A percentile compares a stretch with the other conserved stretches of the same genome.
Evolutionary conservation across 23 red algal genomes (phyloP).

Genomic region (Porphyridium purpureum): DNA sequence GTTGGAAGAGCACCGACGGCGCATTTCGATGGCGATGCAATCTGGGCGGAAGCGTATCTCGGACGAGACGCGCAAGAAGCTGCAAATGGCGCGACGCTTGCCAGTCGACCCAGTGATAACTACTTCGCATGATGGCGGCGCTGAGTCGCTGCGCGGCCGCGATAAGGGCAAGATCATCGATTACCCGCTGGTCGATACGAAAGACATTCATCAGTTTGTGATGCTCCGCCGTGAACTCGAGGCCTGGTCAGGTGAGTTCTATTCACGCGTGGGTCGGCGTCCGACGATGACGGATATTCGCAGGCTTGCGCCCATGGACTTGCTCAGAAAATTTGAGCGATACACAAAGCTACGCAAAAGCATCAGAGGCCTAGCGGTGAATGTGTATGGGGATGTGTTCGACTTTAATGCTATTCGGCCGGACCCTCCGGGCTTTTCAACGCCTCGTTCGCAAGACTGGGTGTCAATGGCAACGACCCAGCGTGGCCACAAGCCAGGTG

Average conservation of each 20-base stretch:
- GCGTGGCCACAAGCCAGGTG: no score
- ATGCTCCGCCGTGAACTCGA: slow-evolving; percentile 57
- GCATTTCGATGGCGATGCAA: slow-evolving; percentile 17
- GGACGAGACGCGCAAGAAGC: slow-evolving; percentile 13
- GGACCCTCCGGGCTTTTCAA: no score
- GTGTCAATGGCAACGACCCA: no score
- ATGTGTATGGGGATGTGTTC: slow-evolving; percentile 67
- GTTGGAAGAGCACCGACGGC: slow-evolving; percentile 18
- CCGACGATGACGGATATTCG: slow-evolving; percentile 74
- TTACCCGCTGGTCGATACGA: slow-evolving; percentile 22
- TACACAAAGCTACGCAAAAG: slow-evolving; percentile 57
- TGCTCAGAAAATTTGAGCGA: slow-evolving; percentile 78
- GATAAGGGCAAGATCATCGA: slow-evolving; percentile 9
- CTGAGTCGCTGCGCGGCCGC: not conserved
- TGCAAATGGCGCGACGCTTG: slow-evolving; percentile 62
- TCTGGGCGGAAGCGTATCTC: slow-evolving; percentile 9
- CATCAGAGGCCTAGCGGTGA: slow-evolving; percentile 64
- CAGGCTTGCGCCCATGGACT: slow-evolving; percentile 17
- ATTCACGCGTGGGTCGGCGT: slow-evolving; percentile 15
- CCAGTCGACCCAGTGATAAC: slow-evolving; percentile 24
- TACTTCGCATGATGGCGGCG: not conserved
- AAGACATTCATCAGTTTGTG: slow-evolving; percentile 64
- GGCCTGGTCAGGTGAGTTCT: slow-evolving; percentile 63
- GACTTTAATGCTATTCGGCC: slow-evolving; percentile 22
- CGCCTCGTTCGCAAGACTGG: no score